Evolutionary conservation across 2,329 filamentous ascomycete species (phyloP), one percentile per base, ranked within the genome.

Genomic region (Fusarium concolor): DNA sequence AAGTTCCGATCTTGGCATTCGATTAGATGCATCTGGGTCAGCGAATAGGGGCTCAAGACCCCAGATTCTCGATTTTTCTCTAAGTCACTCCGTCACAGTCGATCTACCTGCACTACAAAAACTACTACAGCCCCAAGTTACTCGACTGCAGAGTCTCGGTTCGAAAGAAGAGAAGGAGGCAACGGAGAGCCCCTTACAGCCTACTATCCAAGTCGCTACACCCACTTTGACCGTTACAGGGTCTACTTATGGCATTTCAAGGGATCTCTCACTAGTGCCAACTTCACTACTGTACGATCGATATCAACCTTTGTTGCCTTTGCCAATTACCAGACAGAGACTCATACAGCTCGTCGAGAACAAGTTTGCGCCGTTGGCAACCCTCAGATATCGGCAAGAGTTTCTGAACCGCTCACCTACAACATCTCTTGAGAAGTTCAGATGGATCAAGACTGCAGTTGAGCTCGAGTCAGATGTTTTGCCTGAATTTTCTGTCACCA

Each of bases 151-250:
- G 41, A 71, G 65, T 29, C 44, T 71, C 5, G 50, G 72, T 6
- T 37, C 56, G 1, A 64, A 67, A 7, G 53, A 73, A 8, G 64
- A 66, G 24, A 63, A 62, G 17, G 55, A 65, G 9, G 38, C 22
- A 11, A 51, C 61, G 3, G 62, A 65, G 6, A 42, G 45, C 14
- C 43, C 56, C 15, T 47, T 54, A 22, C 62, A 60, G n/a, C 63
- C 66, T 7, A 58, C 60, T 29, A 52, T 75, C 4, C 63, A 73
- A 38, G 67, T 68, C 3, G 37, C 65, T 17, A 69, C 67, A 6
- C 81, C 82, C 6, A 77, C 77, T 9, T 46, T 83, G 11, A 80
- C 77, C 3, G 58, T 84, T 15, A 77, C 79, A 2, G 79, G 77
- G 3, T 80, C 80, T 1, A 72, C 80, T 1, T 83, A 83, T 38